Evolutionary conservation across 179 eudicot genomes (phyloP).

Genomic region (Monotropa hypopitys): DNA sequence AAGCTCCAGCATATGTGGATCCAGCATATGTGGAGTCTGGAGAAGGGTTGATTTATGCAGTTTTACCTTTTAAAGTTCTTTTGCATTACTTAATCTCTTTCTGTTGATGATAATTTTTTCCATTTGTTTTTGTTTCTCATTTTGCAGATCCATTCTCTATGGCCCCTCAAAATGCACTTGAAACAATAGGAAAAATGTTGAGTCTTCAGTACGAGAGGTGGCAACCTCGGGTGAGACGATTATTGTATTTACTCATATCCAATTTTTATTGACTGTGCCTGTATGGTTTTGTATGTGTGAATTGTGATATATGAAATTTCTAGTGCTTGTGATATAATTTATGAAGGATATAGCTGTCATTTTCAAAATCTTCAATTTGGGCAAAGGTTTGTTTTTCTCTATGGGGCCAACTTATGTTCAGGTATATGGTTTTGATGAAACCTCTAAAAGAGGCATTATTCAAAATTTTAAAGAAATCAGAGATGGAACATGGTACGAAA

Average conservation of each 20-base stretch:
- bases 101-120: background rate
- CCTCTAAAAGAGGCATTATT: background rate
- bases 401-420: background rate
- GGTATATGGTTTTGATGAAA: background rate
- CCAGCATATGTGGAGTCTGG: too few species aligned
- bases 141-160: constrained; percentile 82
- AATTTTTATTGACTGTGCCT: background rate
- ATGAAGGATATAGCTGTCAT: background rate
- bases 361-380: background rate
- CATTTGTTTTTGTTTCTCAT: constrained; percentile 10
- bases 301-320: background rate
- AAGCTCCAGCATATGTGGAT: too few species aligned
- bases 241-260: background rate
- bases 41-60: too few species aligned
- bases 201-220: constrained; percentile 89
- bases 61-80: too few species aligned
- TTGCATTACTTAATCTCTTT: background rate
- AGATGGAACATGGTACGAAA: background rate
- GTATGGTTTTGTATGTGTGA: background rate
- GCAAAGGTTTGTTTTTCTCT: background rate
- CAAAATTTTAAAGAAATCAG: background rate
- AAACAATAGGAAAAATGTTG: constrained; percentile 81
- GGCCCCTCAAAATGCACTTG: constrained; percentile 93
- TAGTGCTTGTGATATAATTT: background rate
- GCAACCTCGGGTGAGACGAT: constrained; percentile 76